Percentiles rank a stretch among this genome's conserved stretches.
Conservation (phyloP, 1,284 basidiomycete genomes). For the Porphyrellus sp. region DNA sequence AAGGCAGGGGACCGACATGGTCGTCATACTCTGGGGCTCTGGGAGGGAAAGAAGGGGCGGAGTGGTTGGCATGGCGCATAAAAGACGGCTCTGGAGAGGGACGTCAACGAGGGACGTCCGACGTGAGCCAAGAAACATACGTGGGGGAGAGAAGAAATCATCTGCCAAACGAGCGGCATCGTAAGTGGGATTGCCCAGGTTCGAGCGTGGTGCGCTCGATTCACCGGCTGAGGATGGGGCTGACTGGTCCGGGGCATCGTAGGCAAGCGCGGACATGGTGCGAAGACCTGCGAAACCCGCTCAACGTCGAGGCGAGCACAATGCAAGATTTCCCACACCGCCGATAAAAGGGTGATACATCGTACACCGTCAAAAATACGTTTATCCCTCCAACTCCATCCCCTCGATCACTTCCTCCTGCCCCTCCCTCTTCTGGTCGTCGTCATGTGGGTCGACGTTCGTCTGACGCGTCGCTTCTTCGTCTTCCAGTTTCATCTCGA, state of each 20-base stretch:
- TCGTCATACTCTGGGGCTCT: slow-evolving; percentile 29
- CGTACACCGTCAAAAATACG: no score
- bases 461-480: slow-evolving; percentile 5
- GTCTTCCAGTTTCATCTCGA: slow-evolving; percentile 33
- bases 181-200: slow-evolving; percentile 3
- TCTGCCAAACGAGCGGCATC: slow-evolving; percentile 11
- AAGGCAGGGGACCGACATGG: slow-evolving; percentile 11
- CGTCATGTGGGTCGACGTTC: slow-evolving; percentile 7
- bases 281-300: neutral
- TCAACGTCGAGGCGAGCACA: neutral
- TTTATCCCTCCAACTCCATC: slow-evolving; percentile 24
- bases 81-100: slow-evolving; percentile 16
- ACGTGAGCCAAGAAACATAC: slow-evolving; percentile 17
- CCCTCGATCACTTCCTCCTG: slow-evolving; percentile 2
- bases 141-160: slow-evolving; percentile 19
- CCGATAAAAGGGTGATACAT: slow-evolving; percentile 1
- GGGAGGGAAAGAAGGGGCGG: slow-evolving; percentile 29
- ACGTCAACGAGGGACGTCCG: slow-evolving; percentile 12
- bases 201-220: slow-evolving; percentile 7
- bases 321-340: slow-evolving; percentile 22
- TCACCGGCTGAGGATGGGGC: slow-evolving; percentile 7
- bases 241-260: slow-evolving; percentile 19
- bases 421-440: slow-evolving; percentile 2
- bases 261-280: slow-evolving; percentile 34
- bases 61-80: slow-evolving; percentile 30